Evolutionary conservation across 345 rosid species (phyloP).

Genomic region (Rhodamnia rubescens): DNA sequence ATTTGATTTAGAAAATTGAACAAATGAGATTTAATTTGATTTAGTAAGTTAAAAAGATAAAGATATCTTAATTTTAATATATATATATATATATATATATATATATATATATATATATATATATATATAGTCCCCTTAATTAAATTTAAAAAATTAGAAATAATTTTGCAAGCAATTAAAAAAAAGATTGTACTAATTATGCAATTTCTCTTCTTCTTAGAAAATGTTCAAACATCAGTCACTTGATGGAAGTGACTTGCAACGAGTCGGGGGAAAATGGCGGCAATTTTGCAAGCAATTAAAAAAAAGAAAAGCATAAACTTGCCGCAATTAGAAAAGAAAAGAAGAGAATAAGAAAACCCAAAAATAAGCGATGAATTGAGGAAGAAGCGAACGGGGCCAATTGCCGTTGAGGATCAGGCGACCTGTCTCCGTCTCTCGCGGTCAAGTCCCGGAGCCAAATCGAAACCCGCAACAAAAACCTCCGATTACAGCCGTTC

Average conservation of each 20-base stretch:
- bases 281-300: neutral
- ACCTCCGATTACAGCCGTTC: neutral
- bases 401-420: constrained; percentile 17
- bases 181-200: no score
- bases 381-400: constrained; percentile 12
- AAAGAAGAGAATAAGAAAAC: neutral
- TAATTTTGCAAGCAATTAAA: no score
- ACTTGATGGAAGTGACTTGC: neutral
- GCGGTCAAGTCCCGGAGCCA: constrained; percentile 6
- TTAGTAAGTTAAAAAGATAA: no score
- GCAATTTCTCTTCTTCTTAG: no score
- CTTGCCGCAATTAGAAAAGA: neutral
- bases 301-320: neutral
- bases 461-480: neutral
- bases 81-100: no score
- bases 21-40: no score
- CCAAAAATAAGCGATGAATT: neutral
- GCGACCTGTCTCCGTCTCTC: constrained; percentile 30
- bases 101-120: no score
- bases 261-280: neutral
- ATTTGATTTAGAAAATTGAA: no score
- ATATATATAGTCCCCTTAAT: no score
- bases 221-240: no score
- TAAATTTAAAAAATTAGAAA: no score
- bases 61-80: no score